Base-by-base conservation (phyloP, 2,329 filamentous ascomycete genomes). In the Coleophoma crateriformis region DNA sequence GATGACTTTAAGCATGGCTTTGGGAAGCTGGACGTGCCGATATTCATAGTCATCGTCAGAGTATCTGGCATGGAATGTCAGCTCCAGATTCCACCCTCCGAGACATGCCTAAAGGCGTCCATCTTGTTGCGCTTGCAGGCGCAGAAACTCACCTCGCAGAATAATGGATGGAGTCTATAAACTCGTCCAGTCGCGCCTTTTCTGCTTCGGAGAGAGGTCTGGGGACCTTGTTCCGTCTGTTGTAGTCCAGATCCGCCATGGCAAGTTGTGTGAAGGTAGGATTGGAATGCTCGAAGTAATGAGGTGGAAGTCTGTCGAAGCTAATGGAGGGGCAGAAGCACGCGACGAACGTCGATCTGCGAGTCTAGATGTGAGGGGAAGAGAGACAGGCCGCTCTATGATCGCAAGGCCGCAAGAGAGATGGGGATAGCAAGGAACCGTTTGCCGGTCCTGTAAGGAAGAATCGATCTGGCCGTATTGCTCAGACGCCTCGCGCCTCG, bases 1-100 rank as follows among this genome's bases (percentile, higher is more conserved):
- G 60, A 99, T 97, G 38, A 82, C 87, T 72, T 97, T 97, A 57
- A 99, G 84, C 94, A 99, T 99, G 60, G 90, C 85, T 73, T 99
- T 99, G 40, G 94, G 94, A 32, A 99, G 82, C 70, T 96, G 91
- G 51, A 99, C 94, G 70, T 99, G 94, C 57, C 94, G 88, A 73
- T 99, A 99, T 72, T 99, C 94, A 70, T 85, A 96, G 69, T 94
- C 82, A 71, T 82, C 85, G 65, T 99, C 94, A 27, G 86, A 91
- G 69, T 99, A 99, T 68, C 94, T 97, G 67, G 33, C 46, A 19
- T 37, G 38, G 41, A 13, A 56, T 59, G 54, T 61, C 32, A 57
- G 58, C 51, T 35, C 33, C 7, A 32, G 20, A 15, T 32, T 44
- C 41, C 27, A 27, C 27, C 27, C 12, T 20, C 13, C 22, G 41